Evolutionary conservation across 1,284 basidiomycete species (phyloP).

Genomic region (Malassezia sp.): DNA sequence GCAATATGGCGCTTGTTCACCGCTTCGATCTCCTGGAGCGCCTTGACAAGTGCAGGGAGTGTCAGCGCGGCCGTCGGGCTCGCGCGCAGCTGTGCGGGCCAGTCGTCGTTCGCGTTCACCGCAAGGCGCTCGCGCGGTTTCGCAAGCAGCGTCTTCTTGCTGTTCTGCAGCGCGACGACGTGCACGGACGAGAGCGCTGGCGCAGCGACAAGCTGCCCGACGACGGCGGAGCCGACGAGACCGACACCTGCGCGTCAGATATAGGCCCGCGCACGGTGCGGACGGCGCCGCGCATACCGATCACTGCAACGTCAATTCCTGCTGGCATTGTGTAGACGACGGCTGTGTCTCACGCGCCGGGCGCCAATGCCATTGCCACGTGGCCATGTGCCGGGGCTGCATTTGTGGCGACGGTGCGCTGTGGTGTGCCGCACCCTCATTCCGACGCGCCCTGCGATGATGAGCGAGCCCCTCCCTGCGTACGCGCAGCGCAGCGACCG

Average conservation of each 20-base stretch:
- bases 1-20: conserved; percentile 50
- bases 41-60: conserved; percentile 22
- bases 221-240: conserved; percentile 41
- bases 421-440: not conserved
- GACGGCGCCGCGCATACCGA: conserved; percentile 1
- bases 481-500: not conserved
- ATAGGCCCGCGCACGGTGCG: too few relatives aligned
- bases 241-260: conserved; percentile 26
- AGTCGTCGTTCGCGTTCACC: conserved; percentile 20
- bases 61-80: conserved; percentile 25
- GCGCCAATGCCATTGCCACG: not conserved
- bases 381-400: not conserved
- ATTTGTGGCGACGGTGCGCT: not conserved
- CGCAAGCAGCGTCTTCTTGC: conserved; percentile 40
- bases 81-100: conserved; percentile 24
- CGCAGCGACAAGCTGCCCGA: conserved; percentile 34
- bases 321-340: conserved; percentile 6
- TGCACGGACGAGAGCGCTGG: conserved; percentile 21
- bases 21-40: conserved; percentile 27
- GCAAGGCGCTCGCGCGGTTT: conserved; percentile 17
- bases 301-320: conserved; percentile 14
- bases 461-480: conserved; percentile 5
- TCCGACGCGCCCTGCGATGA: not conserved
- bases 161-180: conserved; percentile 42
- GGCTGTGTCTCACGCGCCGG: too few relatives aligned